Percentiles rank a stretch among this genome's conserved stretches.
Conservation (phyloP, 345 rosid genomes). For the Eucalyptus leucophloia region DNA sequence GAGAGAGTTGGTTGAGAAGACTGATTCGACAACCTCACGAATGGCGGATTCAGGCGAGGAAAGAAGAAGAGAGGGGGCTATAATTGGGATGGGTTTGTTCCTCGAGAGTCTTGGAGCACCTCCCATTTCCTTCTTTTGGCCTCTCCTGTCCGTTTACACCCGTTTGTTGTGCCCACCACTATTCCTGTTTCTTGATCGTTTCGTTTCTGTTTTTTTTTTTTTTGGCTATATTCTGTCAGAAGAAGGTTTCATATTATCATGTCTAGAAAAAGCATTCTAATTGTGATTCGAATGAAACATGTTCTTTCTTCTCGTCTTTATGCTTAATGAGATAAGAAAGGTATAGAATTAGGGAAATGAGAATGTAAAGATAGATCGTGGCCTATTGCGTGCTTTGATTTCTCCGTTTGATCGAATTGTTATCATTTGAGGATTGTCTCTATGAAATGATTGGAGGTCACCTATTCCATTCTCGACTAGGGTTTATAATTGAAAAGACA, state of each 20-base stretch:
- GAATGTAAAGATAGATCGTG: neutral
- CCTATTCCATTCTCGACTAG: neutral
- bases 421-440: neutral
- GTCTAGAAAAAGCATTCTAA: neutral
- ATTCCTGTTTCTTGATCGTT: neutral
- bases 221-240: neutral
- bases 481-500: neutral
- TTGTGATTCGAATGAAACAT: neutral
- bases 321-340: neutral
- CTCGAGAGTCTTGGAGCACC: neutral
- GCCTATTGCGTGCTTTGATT: fast-evolving
- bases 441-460: neutral
- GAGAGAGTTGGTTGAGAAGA: neutral
- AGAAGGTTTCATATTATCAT: neutral
- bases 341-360: neutral
- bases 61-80: neutral
- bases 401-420: neutral
- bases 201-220: neutral
- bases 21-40: neutral
- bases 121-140: neutral
- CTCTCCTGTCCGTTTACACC: neutral
- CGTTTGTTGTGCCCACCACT: neutral
- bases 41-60: neutral
- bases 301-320: neutral
- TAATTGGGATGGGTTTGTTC: neutral